These are phyloP conservation scores for Cyclotella cryptica DNA, from an alignment of 108 stramenopile genomes.

Conservation along the genomic window DNA sequence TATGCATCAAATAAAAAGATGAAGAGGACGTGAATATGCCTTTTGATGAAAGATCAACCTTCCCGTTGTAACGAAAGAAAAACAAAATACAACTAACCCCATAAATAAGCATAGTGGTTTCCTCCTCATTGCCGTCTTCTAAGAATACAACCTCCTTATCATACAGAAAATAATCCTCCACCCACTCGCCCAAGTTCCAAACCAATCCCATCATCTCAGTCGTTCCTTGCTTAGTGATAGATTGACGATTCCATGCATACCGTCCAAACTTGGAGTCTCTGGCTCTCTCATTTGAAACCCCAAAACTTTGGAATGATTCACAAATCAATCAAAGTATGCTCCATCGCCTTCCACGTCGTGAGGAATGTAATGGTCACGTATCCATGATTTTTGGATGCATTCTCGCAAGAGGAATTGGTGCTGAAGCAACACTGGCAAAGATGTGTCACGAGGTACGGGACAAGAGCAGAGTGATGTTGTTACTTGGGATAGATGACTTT, in stretches of 20 bases:
- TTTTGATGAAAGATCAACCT: no score
- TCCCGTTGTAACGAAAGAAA: background rate
- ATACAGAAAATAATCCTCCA: slow-evolving; percentile 70
- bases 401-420: background rate
- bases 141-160: slow-evolving; percentile 67
- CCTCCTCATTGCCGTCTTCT: slow-evolving; percentile 30
- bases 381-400: background rate
- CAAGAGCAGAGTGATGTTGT: no score
- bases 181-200: slow-evolving; percentile 38
- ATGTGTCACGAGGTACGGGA: no score
- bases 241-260: slow-evolving; percentile 6
- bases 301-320: slow-evolving; percentile 76
- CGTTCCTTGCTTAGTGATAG: background rate
- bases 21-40: no score
- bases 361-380: slow-evolving; percentile 48
- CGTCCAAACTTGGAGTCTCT: slow-evolving; percentile 28
- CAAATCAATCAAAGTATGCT: slow-evolving; percentile 79
- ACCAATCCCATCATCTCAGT: slow-evolving; percentile 14
- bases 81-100: slow-evolving; percentile 24
- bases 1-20: slow-evolving; percentile 48
- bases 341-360: slow-evolving; percentile 91
- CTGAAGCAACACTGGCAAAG: background rate
- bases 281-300: slow-evolving; percentile 51
- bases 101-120: slow-evolving; percentile 33
- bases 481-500: no score